Evolutionary conservation across 345 rosid genomes (phyloP).

Genomic region (Syzygium jambos): DNA sequence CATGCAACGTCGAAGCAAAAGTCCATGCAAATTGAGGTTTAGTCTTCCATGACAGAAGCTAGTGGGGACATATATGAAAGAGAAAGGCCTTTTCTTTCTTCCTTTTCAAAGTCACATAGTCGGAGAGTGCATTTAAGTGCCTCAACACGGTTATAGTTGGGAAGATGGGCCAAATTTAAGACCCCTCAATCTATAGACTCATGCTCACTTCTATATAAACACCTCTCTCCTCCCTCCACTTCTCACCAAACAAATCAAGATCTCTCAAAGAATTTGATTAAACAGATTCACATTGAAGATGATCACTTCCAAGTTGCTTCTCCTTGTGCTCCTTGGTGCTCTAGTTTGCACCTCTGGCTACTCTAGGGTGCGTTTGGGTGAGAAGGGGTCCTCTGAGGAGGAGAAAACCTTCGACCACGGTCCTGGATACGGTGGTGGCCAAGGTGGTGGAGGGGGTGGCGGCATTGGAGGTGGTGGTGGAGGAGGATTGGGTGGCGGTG

Average conservation of each 20-base stretch:
- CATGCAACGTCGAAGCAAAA: background rate
- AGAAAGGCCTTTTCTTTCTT: background rate
- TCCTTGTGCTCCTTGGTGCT: background rate
- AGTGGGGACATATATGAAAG: background rate
- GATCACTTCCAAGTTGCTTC: conserved; percentile 1
- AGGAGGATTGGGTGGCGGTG: conserved; percentile 16
- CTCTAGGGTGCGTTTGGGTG: background rate
- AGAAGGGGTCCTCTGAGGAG: background rate
- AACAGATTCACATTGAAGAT: background rate
- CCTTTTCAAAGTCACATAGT: conserved; percentile 16
- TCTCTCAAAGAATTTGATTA: background rate
- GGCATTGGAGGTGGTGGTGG: conserved; percentile 10
- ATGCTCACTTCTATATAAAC: conserved; percentile 5
- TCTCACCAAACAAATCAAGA: conserved; percentile 2
- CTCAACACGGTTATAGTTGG: conserved; percentile 17
- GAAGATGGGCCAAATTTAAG: conserved; percentile 21
- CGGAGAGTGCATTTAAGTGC: conserved; percentile 19
- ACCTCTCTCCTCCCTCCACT: background rate
- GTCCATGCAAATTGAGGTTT: background rate
- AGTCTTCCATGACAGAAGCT: background rate
- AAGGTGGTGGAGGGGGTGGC: no score
- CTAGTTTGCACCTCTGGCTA: background rate
- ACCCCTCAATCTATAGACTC: background rate
- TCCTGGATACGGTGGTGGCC: background rate
- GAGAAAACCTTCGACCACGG: background rate